A percentile compares a stretch with the other conserved stretches of the same genome.
Evolutionary conservation across 768 basidiomycete species (phyloP).

Genomic region (Cytidiella melzeri): DNA sequence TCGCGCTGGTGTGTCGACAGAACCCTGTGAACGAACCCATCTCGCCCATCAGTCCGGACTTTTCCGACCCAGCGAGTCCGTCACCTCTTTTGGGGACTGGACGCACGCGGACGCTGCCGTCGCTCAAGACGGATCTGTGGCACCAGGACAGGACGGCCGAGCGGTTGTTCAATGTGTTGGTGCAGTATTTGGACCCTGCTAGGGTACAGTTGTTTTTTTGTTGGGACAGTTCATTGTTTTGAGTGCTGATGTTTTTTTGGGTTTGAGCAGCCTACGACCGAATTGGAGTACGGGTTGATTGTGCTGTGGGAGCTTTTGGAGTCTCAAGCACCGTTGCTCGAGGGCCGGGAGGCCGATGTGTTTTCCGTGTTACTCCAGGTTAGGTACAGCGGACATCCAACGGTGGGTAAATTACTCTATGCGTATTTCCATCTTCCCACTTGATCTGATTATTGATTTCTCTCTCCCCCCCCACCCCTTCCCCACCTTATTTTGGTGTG

Average conservation of each 20-base stretch:
- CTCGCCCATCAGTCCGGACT: slow-evolving; percentile 49
- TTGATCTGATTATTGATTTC: background rate
- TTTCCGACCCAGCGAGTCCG: slow-evolving; percentile 47
- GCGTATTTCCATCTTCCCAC: background rate
- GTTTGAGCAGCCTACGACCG: slow-evolving; percentile 46
- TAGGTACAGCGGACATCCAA: slow-evolving; percentile 65
- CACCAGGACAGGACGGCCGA: slow-evolving; percentile 65
- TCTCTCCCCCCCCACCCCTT: background rate
- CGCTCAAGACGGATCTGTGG: slow-evolving; percentile 61
- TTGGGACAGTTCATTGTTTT: background rate
- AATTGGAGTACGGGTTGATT: slow-evolving; percentile 74
- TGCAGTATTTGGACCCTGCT: slow-evolving; percentile 53
- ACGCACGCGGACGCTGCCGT: slow-evolving; percentile 33
- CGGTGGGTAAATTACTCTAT: slow-evolving; percentile 39
- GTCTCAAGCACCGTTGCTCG: slow-evolving; percentile 64
- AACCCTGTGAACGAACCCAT: slow-evolving; percentile 49
- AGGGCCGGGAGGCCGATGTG: slow-evolving; percentile 74
- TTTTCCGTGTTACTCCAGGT: slow-evolving; percentile 66
- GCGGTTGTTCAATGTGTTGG: slow-evolving; percentile 57
- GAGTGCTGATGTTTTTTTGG: slow-evolving; percentile 11
- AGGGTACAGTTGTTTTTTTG: slow-evolving; percentile 39
- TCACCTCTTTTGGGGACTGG: slow-evolving; percentile 41
- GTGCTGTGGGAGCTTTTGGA: slow-evolving; percentile 81
- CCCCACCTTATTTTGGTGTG: background rate
- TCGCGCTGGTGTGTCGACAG: slow-evolving; percentile 56